Base-by-base conservation (phyloP, 148 eudicot species). In the Tetragonia tetragonoides region DNA sequence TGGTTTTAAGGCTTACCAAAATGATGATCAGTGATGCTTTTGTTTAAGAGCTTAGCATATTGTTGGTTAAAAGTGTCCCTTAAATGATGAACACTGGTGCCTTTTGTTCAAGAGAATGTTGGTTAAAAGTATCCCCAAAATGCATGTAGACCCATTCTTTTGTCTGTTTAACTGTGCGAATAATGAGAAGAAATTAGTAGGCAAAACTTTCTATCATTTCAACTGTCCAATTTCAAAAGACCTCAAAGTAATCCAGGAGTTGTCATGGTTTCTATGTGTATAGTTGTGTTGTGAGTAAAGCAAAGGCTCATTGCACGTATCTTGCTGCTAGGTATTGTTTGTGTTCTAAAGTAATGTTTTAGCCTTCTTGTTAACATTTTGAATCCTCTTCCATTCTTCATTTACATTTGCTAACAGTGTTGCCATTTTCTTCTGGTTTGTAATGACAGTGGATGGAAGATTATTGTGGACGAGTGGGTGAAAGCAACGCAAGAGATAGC, bases 381-480 rank as follows among this genome's bases (percentile, higher is more conserved):
- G n/a, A 8, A 8, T 11, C 34, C 8, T 61, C 23, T 46, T 4
- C 44, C 4, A 16, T 64, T 64, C 24, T 23, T 65, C 74, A 41
- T 49, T 38, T 34, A 67, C 34, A 24, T 66, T 66, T 28, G 57
- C 60, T 73, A 37, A 77, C 23, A 11, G 59, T 46, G 53, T 72
- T 77, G 18, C 18, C 62, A 56, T n/a, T 57, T 42, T 20, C 57
- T 3, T 59, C 63, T 78, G 34, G 62, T 81, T 73, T 62, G 71
- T 42, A 37, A 72, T 83, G 79, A 71, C 89, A 95, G 99, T 51
- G 84, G 76, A 44, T 95, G 99, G 99, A 91, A 85, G 86, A 74
- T 72, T 66, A 82, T 93, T 83, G 97, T 90, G 56, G 97, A 93
- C 78, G 92, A 85, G 51, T 95, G 92, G 91, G 87, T 88, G 65